Evolutionary conservation across 306 rosid species (phyloP), one percentile per base, ranked within the genome.

Genomic region (Cucumis cinereus): DNA sequence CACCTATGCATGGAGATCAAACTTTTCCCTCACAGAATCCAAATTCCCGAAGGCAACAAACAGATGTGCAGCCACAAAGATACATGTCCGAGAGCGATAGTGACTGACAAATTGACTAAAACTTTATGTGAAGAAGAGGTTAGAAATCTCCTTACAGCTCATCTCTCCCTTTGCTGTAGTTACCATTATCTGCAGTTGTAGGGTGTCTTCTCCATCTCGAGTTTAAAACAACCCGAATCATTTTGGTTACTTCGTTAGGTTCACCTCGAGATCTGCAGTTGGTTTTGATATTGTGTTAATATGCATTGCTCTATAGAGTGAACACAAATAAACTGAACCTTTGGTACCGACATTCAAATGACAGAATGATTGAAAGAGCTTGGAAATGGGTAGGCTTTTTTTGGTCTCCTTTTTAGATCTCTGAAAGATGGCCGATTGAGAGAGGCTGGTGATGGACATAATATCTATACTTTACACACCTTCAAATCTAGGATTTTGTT

Each of bases 1-100:
- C 97, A 38, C 95, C 96, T 40, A 91, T 91, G 84, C 74, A 81
- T 77, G 92, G 89, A 23, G 87, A 82, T 59, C 43, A 55, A 58
- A 36, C 79, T 75, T 72, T 89, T 36, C 76, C 79, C 63, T 16
- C 52, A 13, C 87, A 22, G 36, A 82, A 84, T 67, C 59, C 86
- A 2, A 83, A 82, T 61, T 52, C 82, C 20, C 74, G 80, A 79
- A 85, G 79, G 79, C 89, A 83, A 77, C 93, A 84, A 36, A 81
- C 87, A 62, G 87, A 87, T 74, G 82, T 15, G 59, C 59, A 49
- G 60, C 59, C 89, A 2, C 88, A 89, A 58, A 81, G 90, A 79
- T 91, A 91, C 81, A 83, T 93, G 55, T 79, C 91, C 49, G 83
- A 79, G 68, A 80, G 76, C 23, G 96, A 85, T 55, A 79, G 83